phyloP scores from a whole-genome alignment of 1,284 basidiomycete genomes.

The Veloboletus limbatus region DNA sequence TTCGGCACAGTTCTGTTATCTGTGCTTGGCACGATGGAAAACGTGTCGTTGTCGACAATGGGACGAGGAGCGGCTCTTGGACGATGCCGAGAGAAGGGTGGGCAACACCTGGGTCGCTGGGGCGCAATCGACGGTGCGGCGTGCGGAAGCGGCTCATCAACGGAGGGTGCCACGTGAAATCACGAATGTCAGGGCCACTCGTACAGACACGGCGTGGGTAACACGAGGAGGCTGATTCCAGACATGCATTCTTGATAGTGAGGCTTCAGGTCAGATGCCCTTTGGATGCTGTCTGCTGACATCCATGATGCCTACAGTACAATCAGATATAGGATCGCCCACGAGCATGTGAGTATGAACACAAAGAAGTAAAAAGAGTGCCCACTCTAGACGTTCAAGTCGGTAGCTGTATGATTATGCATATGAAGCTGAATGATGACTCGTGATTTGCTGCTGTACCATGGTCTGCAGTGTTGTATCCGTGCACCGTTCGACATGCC shows the following conservation, averaged over 20 bases:
- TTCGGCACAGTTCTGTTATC: constrained; percentile 42
- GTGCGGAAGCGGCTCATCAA: constrained; percentile 17
- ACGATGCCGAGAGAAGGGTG: constrained; percentile 33
- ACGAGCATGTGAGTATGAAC: no score
- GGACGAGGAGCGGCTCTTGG: constrained; percentile 37
- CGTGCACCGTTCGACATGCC: no score
- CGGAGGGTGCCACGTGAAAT: constrained; percentile 22
- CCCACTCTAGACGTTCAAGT: no score
- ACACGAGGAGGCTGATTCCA: constrained; percentile 29
- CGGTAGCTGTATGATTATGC: no score
- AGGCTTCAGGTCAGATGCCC: constrained; percentile 5
- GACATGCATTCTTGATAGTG: constrained; percentile 34
- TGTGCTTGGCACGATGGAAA: constrained; percentile 41
- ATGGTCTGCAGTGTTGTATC: no score
- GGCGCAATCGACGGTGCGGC: constrained; percentile 13
- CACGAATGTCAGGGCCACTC: constrained; percentile 32
- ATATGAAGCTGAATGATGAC: no score
- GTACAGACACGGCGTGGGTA: constrained; percentile 29
- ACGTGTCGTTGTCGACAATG: constrained; percentile 39
- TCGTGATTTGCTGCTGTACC: no score
- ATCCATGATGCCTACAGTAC: no score
- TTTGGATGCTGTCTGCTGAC: no score
- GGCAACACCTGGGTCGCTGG: constrained; percentile 15
- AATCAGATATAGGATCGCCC: no score
- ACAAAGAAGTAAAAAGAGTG: no score